Conservation (phyloP, 768 basidiomycete genomes). For the Thelephora ganbajun region DNA sequence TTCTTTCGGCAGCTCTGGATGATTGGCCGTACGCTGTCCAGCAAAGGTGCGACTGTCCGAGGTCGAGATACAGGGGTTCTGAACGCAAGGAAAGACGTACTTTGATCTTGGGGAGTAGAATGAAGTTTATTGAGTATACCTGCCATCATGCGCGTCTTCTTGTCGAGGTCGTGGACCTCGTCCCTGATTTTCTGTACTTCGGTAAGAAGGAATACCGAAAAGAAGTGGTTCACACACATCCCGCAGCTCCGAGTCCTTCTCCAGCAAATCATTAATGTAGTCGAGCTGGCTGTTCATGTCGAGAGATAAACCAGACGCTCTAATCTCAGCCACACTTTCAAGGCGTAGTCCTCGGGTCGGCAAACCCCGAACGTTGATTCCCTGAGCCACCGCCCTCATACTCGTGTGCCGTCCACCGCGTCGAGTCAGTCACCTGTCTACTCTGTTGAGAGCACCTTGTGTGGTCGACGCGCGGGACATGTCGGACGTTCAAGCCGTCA, state of each 20-base stretch:
- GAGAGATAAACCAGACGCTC: not conserved
- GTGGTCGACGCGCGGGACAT: conserved; percentile 11
- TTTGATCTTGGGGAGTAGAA: conserved; percentile 45
- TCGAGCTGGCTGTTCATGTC: conserved; percentile 20
- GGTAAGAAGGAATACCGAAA: not conserved
- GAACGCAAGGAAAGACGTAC: conserved; percentile 25
- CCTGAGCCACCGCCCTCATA: no score
- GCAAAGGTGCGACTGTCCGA: conserved; percentile 39
- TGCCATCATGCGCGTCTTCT: conserved; percentile 56
- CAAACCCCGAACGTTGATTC: conserved; percentile 1
- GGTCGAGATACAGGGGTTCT: not conserved
- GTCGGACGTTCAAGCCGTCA: conserved; percentile 22
- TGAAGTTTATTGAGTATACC: conserved; percentile 72
- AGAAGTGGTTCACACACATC: conserved; percentile 33
- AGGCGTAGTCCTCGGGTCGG: not conserved
- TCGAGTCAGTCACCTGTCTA: no score
- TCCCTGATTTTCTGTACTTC: conserved; percentile 61
- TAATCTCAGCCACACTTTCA: not conserved
- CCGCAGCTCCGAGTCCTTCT: conserved; percentile 46
- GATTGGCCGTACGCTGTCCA: conserved; percentile 42
- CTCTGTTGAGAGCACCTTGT: no score
- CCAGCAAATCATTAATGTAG: conserved; percentile 42
- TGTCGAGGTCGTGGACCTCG: conserved; percentile 61
- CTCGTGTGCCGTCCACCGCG: no score
- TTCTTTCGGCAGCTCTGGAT: conserved; percentile 40